Evolutionary conservation across 2,329 filamentous ascomycete genomes (phyloP).

Genomic region (Moelleriella libera): DNA sequence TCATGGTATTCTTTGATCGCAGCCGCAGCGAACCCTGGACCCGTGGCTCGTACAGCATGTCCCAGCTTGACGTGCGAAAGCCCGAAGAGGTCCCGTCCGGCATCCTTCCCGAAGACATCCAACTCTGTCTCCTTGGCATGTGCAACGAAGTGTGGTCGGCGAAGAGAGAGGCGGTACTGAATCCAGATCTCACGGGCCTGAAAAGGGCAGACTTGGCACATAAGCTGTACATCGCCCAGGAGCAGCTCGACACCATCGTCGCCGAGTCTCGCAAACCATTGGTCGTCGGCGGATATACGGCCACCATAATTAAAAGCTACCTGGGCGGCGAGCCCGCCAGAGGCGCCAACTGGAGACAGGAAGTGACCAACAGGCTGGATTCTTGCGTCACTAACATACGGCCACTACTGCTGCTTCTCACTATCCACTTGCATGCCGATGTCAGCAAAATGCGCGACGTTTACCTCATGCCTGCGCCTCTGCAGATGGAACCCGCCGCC

Average conservation of each 20-base stretch:
- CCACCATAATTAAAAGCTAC: slow-evolving; percentile 13
- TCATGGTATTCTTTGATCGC: slow-evolving; percentile 21
- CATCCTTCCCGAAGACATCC: slow-evolving; percentile 19
- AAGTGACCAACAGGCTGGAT: slow-evolving; percentile 14
- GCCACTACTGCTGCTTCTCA: slow-evolving; percentile 22
- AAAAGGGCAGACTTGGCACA: slow-evolving; percentile 3
- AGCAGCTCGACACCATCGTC: slow-evolving; percentile 8
- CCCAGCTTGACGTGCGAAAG: slow-evolving; percentile 13
- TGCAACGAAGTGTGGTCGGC: slow-evolving; percentile 17
- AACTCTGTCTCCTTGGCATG: slow-evolving; percentile 16
- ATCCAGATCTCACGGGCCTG: slow-evolving; percentile 3
- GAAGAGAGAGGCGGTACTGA: slow-evolving; percentile 11
- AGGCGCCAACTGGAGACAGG: slow-evolving; percentile 9
- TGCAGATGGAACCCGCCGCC: slow-evolving; percentile 5
- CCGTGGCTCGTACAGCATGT: slow-evolving; percentile 14
- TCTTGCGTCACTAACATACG: slow-evolving; percentile 15
- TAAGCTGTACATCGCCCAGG: slow-evolving; percentile 6
- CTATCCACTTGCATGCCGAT: slow-evolving; percentile 21
- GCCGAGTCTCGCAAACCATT: slow-evolving; percentile 6
- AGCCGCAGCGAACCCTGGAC: slow-evolving; percentile 16
- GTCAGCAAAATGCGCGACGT: slow-evolving; percentile 8
- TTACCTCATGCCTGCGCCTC: slow-evolving; percentile 1
- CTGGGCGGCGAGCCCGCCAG: slow-evolving; percentile 13
- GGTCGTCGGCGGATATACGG: slow-evolving; percentile 6
- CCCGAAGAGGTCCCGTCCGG: slow-evolving; percentile 13